Evolutionary conservation across 805 yeast genomes (phyloP), one percentile per base, ranked within the genome.

Genomic region (Starmera dryadoides): DNA sequence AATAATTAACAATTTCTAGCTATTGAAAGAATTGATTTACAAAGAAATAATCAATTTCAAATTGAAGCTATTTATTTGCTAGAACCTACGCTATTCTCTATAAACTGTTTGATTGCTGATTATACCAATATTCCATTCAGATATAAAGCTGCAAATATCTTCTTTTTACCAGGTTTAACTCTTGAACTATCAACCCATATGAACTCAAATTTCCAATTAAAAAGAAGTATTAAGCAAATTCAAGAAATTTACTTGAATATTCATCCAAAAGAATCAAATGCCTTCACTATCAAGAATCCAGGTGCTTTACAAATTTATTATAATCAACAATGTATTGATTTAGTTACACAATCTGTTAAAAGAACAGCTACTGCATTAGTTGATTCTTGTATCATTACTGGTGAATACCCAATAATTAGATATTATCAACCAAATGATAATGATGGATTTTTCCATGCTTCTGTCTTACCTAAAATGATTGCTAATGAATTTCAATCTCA

Each of bases 381-480:
- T 23, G 77, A 81, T 47, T 50, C 86, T 19, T 85, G 95, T 66
- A 75, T 84, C 7, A 55, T 83, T 9, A 78, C 93, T 2, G 94
- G 94, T 12, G 97, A 89, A 53, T 86, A 83, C 49, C 98, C 98
- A 2, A 73, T 83, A 33, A 76, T 93, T 17, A 69, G 98, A 48
- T 86, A 77, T 60, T 81, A 78, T 53, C 67, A 76, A 8, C 72
- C 80, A 5, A 73, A 73, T 32, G 64, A 71, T 15, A 57, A 54
- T 50, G 63, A 75, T 30, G 66, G 69, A 9, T 56, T 63, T 23
- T 71, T 75, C 47, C 69, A 71, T 20, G 81, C 88, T 0, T 64
- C 79, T 4, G 59, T 75, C 22, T 63, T 84, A 21, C 83, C 93
- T 2, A 76, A 73, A 50, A 64, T 81, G 59, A 68, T 91, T 35